Percentiles rank a stretch among this genome's conserved stretches.
These are phyloP conservation scores for Martensiomyces pterosporus DNA, from an alignment of 192 early-diverging fungal species.

Conservation along the genomic window DNA sequence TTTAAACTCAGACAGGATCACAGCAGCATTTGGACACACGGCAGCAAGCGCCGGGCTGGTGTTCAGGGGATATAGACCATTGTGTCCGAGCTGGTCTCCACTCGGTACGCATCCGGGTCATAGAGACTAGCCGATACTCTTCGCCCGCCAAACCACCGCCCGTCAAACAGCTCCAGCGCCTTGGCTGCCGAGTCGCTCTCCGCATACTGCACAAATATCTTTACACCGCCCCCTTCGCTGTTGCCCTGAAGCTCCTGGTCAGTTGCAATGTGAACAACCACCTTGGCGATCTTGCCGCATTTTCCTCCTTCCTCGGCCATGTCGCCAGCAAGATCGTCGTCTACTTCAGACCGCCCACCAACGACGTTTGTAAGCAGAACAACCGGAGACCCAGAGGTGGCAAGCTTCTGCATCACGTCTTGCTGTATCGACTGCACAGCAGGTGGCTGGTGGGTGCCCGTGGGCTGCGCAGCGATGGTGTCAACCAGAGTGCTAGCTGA, in stretches of 20 bases:
- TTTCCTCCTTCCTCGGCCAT: constrained; percentile 79
- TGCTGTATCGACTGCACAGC: constrained; percentile 4
- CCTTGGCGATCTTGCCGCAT: constrained; percentile 67
- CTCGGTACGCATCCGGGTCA: constrained; percentile 54
- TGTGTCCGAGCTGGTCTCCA: constrained; percentile 44
- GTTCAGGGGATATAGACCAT: constrained; percentile 43
- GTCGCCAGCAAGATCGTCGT: constrained; percentile 78
- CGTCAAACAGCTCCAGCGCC: constrained; percentile 65
- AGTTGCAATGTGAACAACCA: constrained; percentile 56
- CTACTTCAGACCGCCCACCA: constrained; percentile 66
- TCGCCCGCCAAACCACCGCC: constrained; percentile 81
- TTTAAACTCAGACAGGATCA: no score
- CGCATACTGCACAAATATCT: constrained; percentile 73
- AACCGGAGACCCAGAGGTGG: constrained; percentile 46
- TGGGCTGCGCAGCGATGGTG: not conserved
- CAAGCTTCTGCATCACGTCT: not conserved
- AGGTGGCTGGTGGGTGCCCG: constrained; percentile 50
- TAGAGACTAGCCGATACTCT: constrained; percentile 61
- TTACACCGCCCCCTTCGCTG: constrained; percentile 48
- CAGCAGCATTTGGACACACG: no score
- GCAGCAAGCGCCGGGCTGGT: no score
- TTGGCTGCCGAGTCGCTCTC: constrained; percentile 35
- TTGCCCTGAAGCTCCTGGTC: constrained; percentile 13
- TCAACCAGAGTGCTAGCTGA: no score
- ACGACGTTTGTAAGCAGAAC: constrained; percentile 69